Evolutionary conservation across 192 early-diverging fungal species (phyloP), one percentile per base, ranked within the genome.

Genomic region (Rhizophagus prolifer): DNA sequence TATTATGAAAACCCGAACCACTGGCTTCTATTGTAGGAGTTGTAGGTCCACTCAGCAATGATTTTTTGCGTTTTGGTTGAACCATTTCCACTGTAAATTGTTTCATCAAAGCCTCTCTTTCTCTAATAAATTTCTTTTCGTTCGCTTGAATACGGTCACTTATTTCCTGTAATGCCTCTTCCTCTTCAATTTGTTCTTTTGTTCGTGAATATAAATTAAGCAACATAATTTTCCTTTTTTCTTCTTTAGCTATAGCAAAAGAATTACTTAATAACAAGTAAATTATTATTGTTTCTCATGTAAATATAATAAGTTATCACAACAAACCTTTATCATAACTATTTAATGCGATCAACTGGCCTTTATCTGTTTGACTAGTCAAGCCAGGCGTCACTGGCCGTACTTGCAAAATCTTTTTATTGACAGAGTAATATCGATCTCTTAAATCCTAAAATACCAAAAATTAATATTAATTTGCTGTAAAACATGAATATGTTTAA

Each of bases 181-280:
- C 96, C 76, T 97, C 95, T 70, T 92, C 87, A 19, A 94, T 91
- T 80, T 94, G 88, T 58, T 95, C 95, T 28, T 86, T 84, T 26
- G 92, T 92, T 26, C 96, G 87, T 6, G 74, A 83, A 73, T 91
- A 92, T 60, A 98, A 81, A 13, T 87, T 82, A 28, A 87, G 88
- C 4, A 96, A 85, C 19, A 93, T 91, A 75, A 89, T 86, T 81
- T 98, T 98, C 38, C 96, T 86, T 77, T 95, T 91, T 21, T 89
- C 69, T 82, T 98, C 96, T 61, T 87, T 86, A 64, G 78, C 82
- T 82, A 85, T 86, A 80, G 86, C 83, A 38, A 12, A 34, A 72
- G 54, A 67, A 85, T 81, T 38, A 85, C 72, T 13, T 41, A 54
- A 72, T 72, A 38, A 72, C 2, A 3, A 16, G 28, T 12, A 72